Evolutionary conservation across 2,329 filamentous ascomycete species (phyloP).

Genomic region (Xylariaceae sp.): DNA sequence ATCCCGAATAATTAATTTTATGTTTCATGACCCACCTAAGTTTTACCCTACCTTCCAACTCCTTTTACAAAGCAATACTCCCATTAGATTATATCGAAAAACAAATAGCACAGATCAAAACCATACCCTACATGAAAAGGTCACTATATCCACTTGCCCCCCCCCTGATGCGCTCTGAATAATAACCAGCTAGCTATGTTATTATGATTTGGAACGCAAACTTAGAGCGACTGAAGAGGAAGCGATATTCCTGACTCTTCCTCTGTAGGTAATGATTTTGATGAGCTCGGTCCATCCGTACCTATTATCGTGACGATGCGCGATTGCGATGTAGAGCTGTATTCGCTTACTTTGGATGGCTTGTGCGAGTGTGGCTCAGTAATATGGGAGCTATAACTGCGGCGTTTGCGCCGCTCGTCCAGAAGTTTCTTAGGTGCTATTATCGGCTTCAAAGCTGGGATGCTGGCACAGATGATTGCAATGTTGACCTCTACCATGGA

Average conservation of each 20-base stretch:
- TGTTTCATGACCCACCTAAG: too few species aligned
- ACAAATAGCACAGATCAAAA: too few species aligned
- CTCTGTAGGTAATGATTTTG: not conserved
- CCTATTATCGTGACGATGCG: conserved; percentile 11
- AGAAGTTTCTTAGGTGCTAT: conserved; percentile 45
- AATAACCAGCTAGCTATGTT: too few species aligned
- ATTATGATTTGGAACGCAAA: not conserved
- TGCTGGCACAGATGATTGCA: conserved; percentile 55
- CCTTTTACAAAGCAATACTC: too few species aligned
- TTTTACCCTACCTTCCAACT: too few species aligned
- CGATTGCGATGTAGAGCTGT: conserved; percentile 29
- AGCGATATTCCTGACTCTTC: conserved; percentile 16
- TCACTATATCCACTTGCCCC: too few species aligned
- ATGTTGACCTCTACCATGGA: conserved; percentile 56
- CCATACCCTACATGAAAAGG: too few species aligned
- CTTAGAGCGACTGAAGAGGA: conserved; percentile 15
- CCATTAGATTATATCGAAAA: too few species aligned
- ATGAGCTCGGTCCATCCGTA: conserved; percentile 1
- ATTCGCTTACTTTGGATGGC: conserved; percentile 22
- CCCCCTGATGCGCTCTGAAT: too few species aligned
- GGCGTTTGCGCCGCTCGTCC: conserved; percentile 22
- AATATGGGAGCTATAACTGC: conserved; percentile 28
- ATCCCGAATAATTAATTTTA: too few species aligned
- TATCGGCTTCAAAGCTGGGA: conserved; percentile 57
- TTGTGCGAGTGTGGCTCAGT: conserved; percentile 17